Evolutionary conservation across 495 filamentous ascomycete species (phyloP).

Genomic region (Trichoderma erinaceum): DNA sequence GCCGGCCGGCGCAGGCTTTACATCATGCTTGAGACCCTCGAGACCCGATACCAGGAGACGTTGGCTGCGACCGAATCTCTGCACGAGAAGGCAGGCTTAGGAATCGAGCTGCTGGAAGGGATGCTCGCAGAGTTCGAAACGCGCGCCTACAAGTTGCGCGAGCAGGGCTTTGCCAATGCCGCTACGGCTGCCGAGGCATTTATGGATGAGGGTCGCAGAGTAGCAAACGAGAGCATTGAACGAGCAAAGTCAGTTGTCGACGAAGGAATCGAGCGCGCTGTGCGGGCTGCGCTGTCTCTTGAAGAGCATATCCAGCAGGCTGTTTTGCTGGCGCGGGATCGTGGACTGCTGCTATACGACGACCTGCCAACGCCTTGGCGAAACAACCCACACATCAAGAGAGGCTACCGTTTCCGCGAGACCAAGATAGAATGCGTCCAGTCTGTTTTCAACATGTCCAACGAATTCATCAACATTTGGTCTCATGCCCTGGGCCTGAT

Average conservation of each 20-base stretch:
- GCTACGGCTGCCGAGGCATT: slow-evolving; percentile 52
- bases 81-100: slow-evolving; percentile 83
- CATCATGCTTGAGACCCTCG: slow-evolving; percentile 90
- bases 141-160: slow-evolving; percentile 59
- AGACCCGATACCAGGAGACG: slow-evolving; percentile 83
- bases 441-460: slow-evolving; percentile 76
- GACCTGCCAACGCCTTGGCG: slow-evolving; percentile 90
- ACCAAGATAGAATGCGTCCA: slow-evolving; percentile 79
- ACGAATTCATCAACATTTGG: slow-evolving; percentile 98
- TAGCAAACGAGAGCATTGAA: slow-evolving; percentile 67
- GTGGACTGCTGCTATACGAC: slow-evolving; percentile 79
- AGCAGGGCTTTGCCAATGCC: slow-evolving; percentile 55
- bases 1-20: slow-evolving; percentile 77
- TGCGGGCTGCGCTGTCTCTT: slow-evolving; percentile 66
- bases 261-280: slow-evolving; percentile 74
- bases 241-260: slow-evolving; percentile 75
- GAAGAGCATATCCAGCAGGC: slow-evolving; percentile 77
- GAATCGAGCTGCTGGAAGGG: slow-evolving; percentile 77
- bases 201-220: slow-evolving; percentile 64
- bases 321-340: slow-evolving; percentile 68
- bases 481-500: slow-evolving; percentile 83
- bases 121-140: slow-evolving; percentile 79
- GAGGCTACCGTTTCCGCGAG: slow-evolving; percentile 88
- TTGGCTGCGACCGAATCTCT: slow-evolving; percentile 77
- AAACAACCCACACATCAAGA: slow-evolving; percentile 86